Conservation (phyloP, 768 basidiomycete species). For the Paxillus rubicundulus region DNA sequence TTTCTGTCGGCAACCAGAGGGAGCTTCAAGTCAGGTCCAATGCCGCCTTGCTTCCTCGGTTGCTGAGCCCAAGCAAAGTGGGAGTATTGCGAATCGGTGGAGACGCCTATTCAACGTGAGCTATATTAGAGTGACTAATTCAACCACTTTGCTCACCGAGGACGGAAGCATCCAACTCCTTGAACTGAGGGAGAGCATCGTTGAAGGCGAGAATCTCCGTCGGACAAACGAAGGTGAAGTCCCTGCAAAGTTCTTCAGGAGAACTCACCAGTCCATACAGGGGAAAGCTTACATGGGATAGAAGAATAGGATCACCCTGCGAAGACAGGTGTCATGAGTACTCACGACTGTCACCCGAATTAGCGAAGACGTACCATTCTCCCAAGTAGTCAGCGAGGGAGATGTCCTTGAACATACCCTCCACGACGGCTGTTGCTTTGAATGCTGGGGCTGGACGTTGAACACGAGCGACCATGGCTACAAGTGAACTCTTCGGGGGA, state of each 20-base stretch:
- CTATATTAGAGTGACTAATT: not conserved
- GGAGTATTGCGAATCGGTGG: slow-evolving; percentile 86
- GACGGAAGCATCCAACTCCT: slow-evolving; percentile 68
- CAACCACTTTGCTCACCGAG: slow-evolving; percentile 51
- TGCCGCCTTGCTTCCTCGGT: slow-evolving; percentile 80
- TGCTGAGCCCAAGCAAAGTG: slow-evolving; percentile 87
- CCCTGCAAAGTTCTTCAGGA: slow-evolving; percentile 41
- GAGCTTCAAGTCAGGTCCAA: slow-evolving; percentile 84
- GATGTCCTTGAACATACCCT: slow-evolving; percentile 75
- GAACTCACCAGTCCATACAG: not conserved
- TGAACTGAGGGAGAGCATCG: slow-evolving; percentile 75
- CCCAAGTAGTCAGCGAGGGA: slow-evolving; percentile 73
- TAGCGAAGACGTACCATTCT: slow-evolving; percentile 58
- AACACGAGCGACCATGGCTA: slow-evolving; percentile 49
- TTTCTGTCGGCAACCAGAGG: slow-evolving; percentile 78
- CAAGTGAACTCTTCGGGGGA: not conserved
- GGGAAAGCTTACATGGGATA: slow-evolving; percentile 77
- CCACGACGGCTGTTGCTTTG: slow-evolving; percentile 68
- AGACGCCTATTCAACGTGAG: slow-evolving; percentile 49
- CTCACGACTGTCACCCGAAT: slow-evolving; percentile 1
- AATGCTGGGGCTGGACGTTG: slow-evolving; percentile 88
- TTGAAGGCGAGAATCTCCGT: slow-evolving; percentile 96
- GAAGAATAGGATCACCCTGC: slow-evolving; percentile 90
- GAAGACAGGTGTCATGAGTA: not conserved
- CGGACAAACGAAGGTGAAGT: slow-evolving; percentile 90